Evolutionary conservation across 73 alveolate genomes (phyloP).

Genomic region (Paramecium pentaurelia): DNA sequence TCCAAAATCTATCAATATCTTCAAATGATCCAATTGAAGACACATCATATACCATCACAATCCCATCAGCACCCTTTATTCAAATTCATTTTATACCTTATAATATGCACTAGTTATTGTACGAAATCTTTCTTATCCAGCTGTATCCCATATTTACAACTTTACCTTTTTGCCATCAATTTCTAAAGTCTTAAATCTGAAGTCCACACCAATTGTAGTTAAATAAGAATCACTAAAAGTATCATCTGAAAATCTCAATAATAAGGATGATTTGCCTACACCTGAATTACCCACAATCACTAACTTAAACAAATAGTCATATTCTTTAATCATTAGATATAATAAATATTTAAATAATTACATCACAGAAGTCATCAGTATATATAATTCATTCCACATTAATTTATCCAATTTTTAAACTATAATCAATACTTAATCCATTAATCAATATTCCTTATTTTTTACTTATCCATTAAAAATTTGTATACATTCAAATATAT

Average conservation of each 20-base stretch:
- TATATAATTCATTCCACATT: neutral
- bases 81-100: neutral
- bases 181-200: slow-evolving; percentile 69
- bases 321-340: slow-evolving; percentile 50
- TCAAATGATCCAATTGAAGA: neutral
- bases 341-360: neutral
- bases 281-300: slow-evolving; percentile 73
- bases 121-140: slow-evolving; percentile 79
- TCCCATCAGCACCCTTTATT: slow-evolving; percentile 73
- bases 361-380: slow-evolving; percentile 23
- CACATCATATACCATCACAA: slow-evolving; percentile 71
- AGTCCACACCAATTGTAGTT: slow-evolving; percentile 78
- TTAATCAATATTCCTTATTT: too few species aligned
- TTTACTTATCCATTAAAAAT: too few species aligned
- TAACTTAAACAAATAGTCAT: slow-evolving; percentile 70
- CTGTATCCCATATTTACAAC: slow-evolving; percentile 78
- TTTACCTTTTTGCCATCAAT: slow-evolving; percentile 71
- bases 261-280: slow-evolving; percentile 72
- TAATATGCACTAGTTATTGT: slow-evolving; percentile 73
- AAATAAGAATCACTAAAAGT: slow-evolving; percentile 66
- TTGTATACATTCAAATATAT: too few species aligned
- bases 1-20: slow-evolving; percentile 60
- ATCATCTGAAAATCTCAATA: slow-evolving; percentile 75
- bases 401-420: neutral
- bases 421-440: neutral